Evolutionary conservation across 2,329 filamentous ascomycete species (phyloP).

Genomic region (Penicillium sclerotigenum): DNA sequence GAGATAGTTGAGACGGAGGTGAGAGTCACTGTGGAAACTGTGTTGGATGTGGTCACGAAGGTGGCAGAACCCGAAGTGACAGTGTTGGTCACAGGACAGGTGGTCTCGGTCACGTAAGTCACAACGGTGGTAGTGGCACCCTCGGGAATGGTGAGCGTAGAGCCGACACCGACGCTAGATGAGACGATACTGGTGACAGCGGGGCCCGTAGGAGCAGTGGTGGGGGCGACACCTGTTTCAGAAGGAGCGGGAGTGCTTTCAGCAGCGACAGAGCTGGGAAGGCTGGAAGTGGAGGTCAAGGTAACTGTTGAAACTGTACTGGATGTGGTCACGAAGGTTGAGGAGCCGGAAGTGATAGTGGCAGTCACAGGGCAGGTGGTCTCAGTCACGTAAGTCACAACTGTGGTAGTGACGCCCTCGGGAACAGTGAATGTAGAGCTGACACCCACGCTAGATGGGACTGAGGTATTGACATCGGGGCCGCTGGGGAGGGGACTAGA

Average conservation of each 20-base stretch:
- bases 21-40: constrained; percentile 17
- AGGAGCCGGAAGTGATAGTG: constrained; percentile 44
- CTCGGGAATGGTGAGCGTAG: constrained; percentile 11
- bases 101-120: constrained; percentile 17
- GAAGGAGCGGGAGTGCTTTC: constrained; percentile 16
- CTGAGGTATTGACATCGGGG: not conserved
- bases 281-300: constrained; percentile 4
- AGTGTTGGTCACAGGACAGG: constrained; percentile 17
- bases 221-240: constrained; percentile 25
- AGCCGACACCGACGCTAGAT: constrained; percentile 10
- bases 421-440: constrained; percentile 5
- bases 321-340: constrained; percentile 51
- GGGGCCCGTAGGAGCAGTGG: constrained; percentile 33
- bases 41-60: constrained; percentile 14
- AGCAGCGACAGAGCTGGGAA: constrained; percentile 3
- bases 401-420: constrained; percentile 22
- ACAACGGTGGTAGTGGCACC: constrained; percentile 12
- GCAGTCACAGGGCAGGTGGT: constrained; percentile 35
- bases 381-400: constrained; percentile 31
- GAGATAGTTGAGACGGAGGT: constrained; percentile 24
- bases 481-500: not conserved
- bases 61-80: constrained; percentile 16
- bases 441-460: not conserved
- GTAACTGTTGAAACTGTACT: constrained; percentile 56
- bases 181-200: not conserved